These are phyloP conservation scores for Stylosanthes scabra DNA, from an alignment of 331 rosid species.

Conservation along the genomic window DNA sequence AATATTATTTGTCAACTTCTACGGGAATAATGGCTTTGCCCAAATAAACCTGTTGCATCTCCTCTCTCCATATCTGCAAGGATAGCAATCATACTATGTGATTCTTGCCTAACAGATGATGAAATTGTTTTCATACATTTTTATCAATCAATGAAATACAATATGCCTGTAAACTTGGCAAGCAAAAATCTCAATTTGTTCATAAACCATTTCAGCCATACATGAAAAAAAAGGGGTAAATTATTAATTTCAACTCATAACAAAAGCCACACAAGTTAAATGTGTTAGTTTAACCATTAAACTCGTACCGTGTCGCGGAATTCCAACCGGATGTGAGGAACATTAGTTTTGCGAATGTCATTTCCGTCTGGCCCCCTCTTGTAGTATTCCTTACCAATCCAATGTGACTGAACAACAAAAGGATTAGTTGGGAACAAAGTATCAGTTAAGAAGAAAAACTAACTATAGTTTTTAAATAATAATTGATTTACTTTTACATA, in stretches of 20 bases:
- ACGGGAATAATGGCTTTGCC: conserved; percentile 63
- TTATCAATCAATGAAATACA: neutral
- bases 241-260: neutral
- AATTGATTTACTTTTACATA: neutral
- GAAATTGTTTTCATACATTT: neutral
- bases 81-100: conserved; percentile 19
- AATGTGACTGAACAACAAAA: conserved; percentile 70
- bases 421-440: conserved; percentile 23
- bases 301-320: conserved; percentile 83
- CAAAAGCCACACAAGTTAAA: conserved; percentile 4
- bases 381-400: conserved; percentile 94
- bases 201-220: conserved; percentile 10
- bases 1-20: conserved; percentile 65
- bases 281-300: neutral
- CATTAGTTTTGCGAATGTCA: conserved; percentile 91
- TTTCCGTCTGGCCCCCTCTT: conserved; percentile 93
- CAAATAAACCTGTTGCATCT: conserved; percentile 86
- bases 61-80: conserved; percentile 93
- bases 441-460: neutral
- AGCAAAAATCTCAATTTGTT: neutral
- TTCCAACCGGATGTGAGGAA: conserved; percentile 96
- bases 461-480: conserved; percentile 4
- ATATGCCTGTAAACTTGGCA: neutral
- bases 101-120: conserved; percentile 32
- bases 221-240: neutral